Percentiles rank a stretch among this genome's conserved stretches.
These are phyloP conservation scores for Penstemon barbatus DNA, from an alignment of 257 asterid genomes.

Conservation along the genomic window DNA sequence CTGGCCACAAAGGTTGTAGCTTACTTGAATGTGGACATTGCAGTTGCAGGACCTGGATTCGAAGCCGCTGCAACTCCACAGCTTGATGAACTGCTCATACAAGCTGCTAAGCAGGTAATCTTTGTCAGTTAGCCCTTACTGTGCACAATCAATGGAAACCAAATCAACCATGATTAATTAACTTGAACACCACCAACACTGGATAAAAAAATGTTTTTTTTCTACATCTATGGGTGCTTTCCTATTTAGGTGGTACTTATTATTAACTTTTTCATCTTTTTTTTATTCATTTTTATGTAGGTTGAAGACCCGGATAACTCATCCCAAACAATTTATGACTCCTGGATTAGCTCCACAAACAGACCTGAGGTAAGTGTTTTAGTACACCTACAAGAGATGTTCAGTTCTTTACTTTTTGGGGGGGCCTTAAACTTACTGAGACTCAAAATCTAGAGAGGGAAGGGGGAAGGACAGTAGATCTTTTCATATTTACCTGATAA, in stretches of 20 bases:
- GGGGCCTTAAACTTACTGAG: too few species aligned
- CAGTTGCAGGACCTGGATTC: constrained; percentile 69
- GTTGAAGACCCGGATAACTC: constrained; percentile 80
- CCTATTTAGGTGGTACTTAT: neutral
- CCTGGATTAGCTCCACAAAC: constrained; percentile 60
- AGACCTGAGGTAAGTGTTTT: constrained; percentile 44
- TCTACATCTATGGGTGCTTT: neutral
- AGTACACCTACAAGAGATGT: neutral
- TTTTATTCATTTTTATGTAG: constrained; percentile 36
- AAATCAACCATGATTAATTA: neutral
- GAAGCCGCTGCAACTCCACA: constrained; percentile 78
- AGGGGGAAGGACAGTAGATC: neutral
- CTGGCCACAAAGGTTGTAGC: constrained; percentile 67
- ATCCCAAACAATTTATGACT: constrained; percentile 75
- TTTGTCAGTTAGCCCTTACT: constrained; percentile 11
- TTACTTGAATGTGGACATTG: constrained; percentile 77
- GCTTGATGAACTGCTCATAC: constrained; percentile 64
- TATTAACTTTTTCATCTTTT: constrained; percentile 13
- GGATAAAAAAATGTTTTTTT: neutral
- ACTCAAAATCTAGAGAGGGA: neutral
- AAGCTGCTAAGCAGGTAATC: constrained; percentile 69
- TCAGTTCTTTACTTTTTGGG: too few species aligned
- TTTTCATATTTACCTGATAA: constrained; percentile 8
- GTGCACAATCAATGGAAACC: neutral
- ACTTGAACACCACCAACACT: neutral